Conservation (phyloP, 2,329 filamentous ascomycete genomes). For the Colletotrichum tanaceti region DNA sequence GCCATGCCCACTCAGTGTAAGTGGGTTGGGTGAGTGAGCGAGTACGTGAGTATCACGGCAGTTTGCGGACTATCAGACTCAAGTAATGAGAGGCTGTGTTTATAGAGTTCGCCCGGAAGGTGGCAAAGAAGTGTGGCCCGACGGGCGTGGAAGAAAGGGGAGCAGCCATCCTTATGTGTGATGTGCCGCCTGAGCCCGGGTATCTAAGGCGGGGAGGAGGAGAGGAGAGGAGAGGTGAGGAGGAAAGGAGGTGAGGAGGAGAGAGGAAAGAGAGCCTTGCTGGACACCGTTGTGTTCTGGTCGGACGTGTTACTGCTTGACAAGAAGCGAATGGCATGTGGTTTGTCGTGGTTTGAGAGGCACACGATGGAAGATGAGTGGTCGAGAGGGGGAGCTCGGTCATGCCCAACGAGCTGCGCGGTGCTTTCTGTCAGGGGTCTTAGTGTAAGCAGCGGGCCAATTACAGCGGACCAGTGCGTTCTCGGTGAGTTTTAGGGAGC, state of each 20-base stretch:
- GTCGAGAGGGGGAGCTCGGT: slow-evolving; percentile 10
- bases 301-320: neutral
- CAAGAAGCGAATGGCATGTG: slow-evolving; percentile 25
- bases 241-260: no score
- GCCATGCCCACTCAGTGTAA: slow-evolving; percentile 25
- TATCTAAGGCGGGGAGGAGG: neutral
- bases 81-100: slow-evolving; percentile 27
- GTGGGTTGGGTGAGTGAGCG: neutral
- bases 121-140: slow-evolving; percentile 1
- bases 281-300: neutral
- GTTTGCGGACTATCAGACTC: neutral
- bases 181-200: neutral
- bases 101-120: slow-evolving; percentile 1
- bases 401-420: slow-evolving; percentile 18
- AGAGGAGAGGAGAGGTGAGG: no score
- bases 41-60: neutral
- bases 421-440: slow-evolving; percentile 23
- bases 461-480: slow-evolving; percentile 9
- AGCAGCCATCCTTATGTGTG: slow-evolving; percentile 14
- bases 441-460: slow-evolving; percentile 10
- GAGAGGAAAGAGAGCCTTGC: neutral
- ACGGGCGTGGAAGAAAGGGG: slow-evolving; percentile 1
- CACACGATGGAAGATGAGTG: slow-evolving; percentile 18
- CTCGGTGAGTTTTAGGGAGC: slow-evolving; percentile 24
- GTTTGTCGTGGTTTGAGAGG: neutral